Base-by-base conservation (phyloP, 495 filamentous ascomycete species). In the Hypomontagnella submonticulosa region DNA sequence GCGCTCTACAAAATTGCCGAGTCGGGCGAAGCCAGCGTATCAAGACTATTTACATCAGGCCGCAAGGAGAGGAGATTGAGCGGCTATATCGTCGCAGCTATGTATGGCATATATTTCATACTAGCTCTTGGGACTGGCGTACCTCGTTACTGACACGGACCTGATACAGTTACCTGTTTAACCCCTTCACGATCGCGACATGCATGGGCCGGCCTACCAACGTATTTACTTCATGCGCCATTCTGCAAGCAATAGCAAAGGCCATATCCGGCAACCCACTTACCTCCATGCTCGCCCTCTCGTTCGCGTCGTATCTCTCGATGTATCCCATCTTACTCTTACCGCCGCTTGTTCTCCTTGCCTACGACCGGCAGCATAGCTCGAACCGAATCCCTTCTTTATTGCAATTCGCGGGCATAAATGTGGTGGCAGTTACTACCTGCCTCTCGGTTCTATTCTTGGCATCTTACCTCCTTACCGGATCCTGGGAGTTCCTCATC, bases 181-280 rank as follows among this genome's bases (percentile, higher is more conserved):
- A 96, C 76, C 95, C 95, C 1, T 96, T 97, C 73, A 97, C 94
- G 1, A 87, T 98, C 63, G 89, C 92, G 48, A 93, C 92, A 18
- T 97, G 93, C 75, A 83, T 99, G 55, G 95, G 89, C n/a, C 88
- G 95, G 4, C 89, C 95, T 5, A 98, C 94, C 0, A 92, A 87
- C 62, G 90, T 96, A 40, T 96, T 98, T 71, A 96, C 93, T 0
- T 94, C 92, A 16, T 90, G 89, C 61, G 92, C 91, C 52, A 90
- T 97, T 57, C 87, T 97, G 33, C 88, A 90, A 61, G 91, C 93
- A 41, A 83, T 96, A 32, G 88, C 91, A 10, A 91, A 89, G 69
- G 95, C 95, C 18, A 88, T 92, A n/a, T 75, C 80, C 27, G 92
- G 92, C 23, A 84, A 85, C 43, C 85, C 85, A 40, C 75, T 92